These are phyloP conservation scores for Xylariaceae sp. DNA, from an alignment of 2,329 filamentous ascomycete genomes.

Conservation along the genomic window DNA sequence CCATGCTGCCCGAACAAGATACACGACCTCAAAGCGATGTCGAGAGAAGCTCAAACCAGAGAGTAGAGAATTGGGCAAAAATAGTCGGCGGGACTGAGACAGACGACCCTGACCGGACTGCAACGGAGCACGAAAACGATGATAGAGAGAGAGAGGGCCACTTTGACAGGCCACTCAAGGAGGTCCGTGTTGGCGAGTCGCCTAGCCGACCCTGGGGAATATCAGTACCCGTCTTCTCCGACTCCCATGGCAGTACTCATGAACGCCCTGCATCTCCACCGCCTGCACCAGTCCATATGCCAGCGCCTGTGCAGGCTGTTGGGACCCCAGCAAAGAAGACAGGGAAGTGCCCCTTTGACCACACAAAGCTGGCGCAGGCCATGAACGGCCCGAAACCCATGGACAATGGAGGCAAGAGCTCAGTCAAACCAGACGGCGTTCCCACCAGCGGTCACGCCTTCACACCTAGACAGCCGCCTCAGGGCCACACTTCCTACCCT, in stretches of 20 bases:
- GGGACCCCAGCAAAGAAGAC: slow-evolving; percentile 18
- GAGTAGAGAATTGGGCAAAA: slow-evolving; percentile 82
- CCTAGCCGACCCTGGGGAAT: slow-evolving; percentile 62
- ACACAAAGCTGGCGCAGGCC: slow-evolving; percentile 35
- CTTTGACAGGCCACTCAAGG: slow-evolving; percentile 79
- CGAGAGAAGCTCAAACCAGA: slow-evolving; percentile 53
- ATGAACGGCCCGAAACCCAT: slow-evolving; percentile 19
- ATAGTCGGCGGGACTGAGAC: slow-evolving; percentile 50
- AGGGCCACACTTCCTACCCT: slow-evolving; percentile 16
- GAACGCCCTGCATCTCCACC: slow-evolving; percentile 47
- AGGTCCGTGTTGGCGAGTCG: slow-evolving; percentile 87
- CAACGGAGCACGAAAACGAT: slow-evolving; percentile 32
- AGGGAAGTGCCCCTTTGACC: slow-evolving; percentile 54
- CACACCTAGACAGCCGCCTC: slow-evolving; percentile 13
- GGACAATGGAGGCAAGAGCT: slow-evolving; percentile 19
- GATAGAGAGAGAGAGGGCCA: slow-evolving; percentile 59
- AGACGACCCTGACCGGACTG: slow-evolving; percentile 30
- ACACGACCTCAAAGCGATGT: slow-evolving; percentile 34
- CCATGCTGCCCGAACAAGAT: slow-evolving; percentile 64
- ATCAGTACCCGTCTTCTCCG: slow-evolving; percentile 29
- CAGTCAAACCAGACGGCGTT: slow-evolving; percentile 12
- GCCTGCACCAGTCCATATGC: slow-evolving; percentile 48
- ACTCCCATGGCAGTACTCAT: slow-evolving; percentile 26
- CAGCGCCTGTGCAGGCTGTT: slow-evolving; percentile 21
- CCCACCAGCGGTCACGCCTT: slow-evolving; percentile 13